Base-by-base conservation (phyloP, 768 basidiomycete genomes). In the Boletellus emodensis region DNA sequence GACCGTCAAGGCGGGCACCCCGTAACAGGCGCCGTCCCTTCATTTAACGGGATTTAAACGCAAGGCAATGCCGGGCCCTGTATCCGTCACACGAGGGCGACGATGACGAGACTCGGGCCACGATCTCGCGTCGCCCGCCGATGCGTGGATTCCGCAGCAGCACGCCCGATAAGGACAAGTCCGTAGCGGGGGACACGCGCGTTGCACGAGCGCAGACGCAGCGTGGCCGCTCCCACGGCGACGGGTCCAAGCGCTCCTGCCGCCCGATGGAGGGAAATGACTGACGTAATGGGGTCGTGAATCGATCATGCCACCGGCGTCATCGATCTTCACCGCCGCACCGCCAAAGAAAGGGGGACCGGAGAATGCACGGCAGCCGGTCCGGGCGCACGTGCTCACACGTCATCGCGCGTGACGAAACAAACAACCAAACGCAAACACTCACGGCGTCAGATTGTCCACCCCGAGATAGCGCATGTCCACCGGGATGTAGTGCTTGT, bases 401-500 rank as follows among this genome's bases (percentile, higher is more conserved):
- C 64, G 61, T 64, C 56, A 61, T 55, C 44, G 39, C 24, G 41
- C 33, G 42, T 22, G 34, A 51, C 33, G 28, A 48, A 28, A 26
- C 33, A 54, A 33, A 33, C 20, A 47, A 30, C 46, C 9, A 42
- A 34, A 46, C 33, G 3, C 44, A 18, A 60, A 57, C 41, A 73
- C 71, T 62, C 61, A 86, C 84, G 84, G 83, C 3, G 80, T 81
- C 35, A 78, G 56, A 61, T 91, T 90, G 58, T 89, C 86, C 9
- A 87, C 63, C 2, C 80, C 82, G 39, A 87, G 70, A 53, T 89
- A 90, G 46, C 68, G 69, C 83, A 92, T 86, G 66, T 90, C 82
- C 41, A 94, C 90, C 0, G 90, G 88, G 58, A 96, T 80, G 67
- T 95, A 97, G 64, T 96, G 94, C 71, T 94, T 91, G 75, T 98